Conservation (phyloP, 2,329 filamentous ascomycete species). For the Xylariaceae sp. region DNA sequence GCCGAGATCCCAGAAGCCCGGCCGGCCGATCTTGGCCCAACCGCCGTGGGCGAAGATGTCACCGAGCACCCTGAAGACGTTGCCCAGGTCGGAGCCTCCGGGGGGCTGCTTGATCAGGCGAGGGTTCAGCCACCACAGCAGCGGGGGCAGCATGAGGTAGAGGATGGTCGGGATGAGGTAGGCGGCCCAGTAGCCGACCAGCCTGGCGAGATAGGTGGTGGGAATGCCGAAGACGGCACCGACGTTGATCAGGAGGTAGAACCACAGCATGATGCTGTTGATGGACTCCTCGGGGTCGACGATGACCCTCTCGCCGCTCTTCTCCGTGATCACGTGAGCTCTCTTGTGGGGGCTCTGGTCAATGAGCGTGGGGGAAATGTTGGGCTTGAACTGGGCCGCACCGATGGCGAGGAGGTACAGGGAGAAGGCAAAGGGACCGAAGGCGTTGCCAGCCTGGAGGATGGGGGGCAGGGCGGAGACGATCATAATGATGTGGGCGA, state of each 20-base stretch:
- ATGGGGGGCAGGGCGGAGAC: conserved; percentile 32
- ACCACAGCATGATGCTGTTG: conserved; percentile 61
- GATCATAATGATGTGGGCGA: conserved; percentile 33
- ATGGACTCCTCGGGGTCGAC: conserved; percentile 60
- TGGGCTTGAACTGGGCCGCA: conserved; percentile 65
- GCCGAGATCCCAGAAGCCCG: conserved; percentile 48
- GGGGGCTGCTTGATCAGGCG: conserved; percentile 54
- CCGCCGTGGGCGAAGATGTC: conserved; percentile 33
- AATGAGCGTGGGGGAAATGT: conserved; percentile 63
- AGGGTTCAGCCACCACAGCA: conserved; percentile 53
- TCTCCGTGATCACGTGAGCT: conserved; percentile 45
- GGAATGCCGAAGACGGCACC: conserved; percentile 46
- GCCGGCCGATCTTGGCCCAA: conserved; percentile 23
- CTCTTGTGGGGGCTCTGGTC: conserved; percentile 58
- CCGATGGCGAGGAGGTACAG: conserved; percentile 50
- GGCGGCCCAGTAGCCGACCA: conserved; percentile 44
- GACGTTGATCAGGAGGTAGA: conserved; percentile 50
- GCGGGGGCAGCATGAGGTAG: conserved; percentile 53
- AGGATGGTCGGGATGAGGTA: conserved; percentile 42
- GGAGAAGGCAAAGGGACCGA: conserved; percentile 57
- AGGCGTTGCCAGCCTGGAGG: conserved; percentile 41
- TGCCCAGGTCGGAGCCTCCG: conserved; percentile 58
- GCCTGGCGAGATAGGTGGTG: conserved; percentile 46
- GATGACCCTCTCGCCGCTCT: conserved; percentile 58
- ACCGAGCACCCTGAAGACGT: conserved; percentile 33